Base-by-base conservation (phyloP, 148 eudicot species). In the Rhododendron henanense region DNA sequence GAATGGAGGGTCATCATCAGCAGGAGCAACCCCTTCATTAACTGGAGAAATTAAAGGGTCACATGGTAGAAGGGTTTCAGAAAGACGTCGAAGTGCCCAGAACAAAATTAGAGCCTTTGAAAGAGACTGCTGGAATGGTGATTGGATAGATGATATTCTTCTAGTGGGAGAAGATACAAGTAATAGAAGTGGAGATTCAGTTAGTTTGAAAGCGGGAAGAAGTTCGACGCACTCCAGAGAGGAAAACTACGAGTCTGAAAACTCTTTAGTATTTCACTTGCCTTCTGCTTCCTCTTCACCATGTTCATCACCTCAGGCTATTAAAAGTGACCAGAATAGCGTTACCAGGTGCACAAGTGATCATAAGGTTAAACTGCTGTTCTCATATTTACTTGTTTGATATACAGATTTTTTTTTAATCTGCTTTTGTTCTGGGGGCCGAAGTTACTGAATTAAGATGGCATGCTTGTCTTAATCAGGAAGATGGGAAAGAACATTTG, bases 281-380 rank as follows among this genome's bases (percentile, higher is more conserved):
- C 78, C 92, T 28, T 84, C 90, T 14, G 89, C 89, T 23, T 87
- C 91, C 2, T 71, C 88, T 31, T 86, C 88, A 44, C 87, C 91
- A 35, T 61, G 84, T 80, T 84, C 88, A 9, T 89, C 90, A 37
- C 85, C 51, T 81, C 86, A 88, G 16, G 79, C 85, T 50, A 33
- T 53, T 39, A 85, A 83, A 79, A 88, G 81, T 83, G 89, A 87
- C 80, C 88, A 59, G 78, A 74, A 78, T 18, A 82, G 65, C 8
- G 37, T 6, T 39, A 85, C 79, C 11, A 84, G 78, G 50, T 87
- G 75, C 76, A 78, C 65, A 33, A 84, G 71, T 39, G 83, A 90
- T 74, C 23, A 59, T 78, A 79, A 65, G 85, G 91, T 91, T 61
- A 83, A 47, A 67, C 82, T 81, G 35, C 41, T 75, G 9, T 71